Evolutionary conservation across 805 yeast species (phyloP).

Genomic region (Suhomyces prunicola): DNA sequence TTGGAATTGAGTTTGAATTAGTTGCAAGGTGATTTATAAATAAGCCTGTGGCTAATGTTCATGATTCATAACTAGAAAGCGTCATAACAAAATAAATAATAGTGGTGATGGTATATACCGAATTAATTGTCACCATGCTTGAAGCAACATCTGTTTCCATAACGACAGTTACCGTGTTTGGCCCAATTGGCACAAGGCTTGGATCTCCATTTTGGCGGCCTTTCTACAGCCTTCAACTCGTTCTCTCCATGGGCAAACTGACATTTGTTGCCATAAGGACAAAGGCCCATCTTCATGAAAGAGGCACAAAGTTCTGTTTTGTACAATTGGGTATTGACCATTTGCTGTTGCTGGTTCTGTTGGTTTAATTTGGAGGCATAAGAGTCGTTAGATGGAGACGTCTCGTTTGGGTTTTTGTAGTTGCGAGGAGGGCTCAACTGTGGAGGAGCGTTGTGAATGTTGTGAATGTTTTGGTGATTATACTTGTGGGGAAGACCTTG

Average conservation of each 20-base stretch:
- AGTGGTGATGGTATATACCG: background rate
- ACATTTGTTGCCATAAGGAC: constrained; percentile 89
- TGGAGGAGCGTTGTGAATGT: constrained; percentile 3
- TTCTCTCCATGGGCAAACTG: constrained; percentile 89
- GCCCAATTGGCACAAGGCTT: constrained; percentile 90
- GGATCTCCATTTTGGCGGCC: constrained; percentile 84
- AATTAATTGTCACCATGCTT: constrained; percentile 57
- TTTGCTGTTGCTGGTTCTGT: constrained; percentile 11
- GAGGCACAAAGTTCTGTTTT: constrained; percentile 89
- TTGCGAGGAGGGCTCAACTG: constrained; percentile 12
- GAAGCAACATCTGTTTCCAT: constrained; percentile 90
- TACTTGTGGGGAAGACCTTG: constrained; percentile 7
- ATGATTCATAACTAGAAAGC: constrained; percentile 1
- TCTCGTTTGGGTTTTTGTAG: background rate
- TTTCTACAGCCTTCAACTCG: constrained; percentile 68
- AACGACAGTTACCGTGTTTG: constrained; percentile 76
- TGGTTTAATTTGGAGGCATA: constrained; percentile 4
- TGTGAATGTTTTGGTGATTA: background rate
- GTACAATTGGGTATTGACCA: constrained; percentile 64
- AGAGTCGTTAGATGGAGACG: background rate
- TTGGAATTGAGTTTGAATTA: background rate
- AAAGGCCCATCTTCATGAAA: constrained; percentile 59
- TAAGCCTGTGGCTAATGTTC: background rate
- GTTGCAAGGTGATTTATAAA: background rate
- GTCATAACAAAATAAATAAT: background rate